Evolutionary conservation across 2,329 filamentous ascomycete species (phyloP).

Genomic region (Claviceps sp.): DNA sequence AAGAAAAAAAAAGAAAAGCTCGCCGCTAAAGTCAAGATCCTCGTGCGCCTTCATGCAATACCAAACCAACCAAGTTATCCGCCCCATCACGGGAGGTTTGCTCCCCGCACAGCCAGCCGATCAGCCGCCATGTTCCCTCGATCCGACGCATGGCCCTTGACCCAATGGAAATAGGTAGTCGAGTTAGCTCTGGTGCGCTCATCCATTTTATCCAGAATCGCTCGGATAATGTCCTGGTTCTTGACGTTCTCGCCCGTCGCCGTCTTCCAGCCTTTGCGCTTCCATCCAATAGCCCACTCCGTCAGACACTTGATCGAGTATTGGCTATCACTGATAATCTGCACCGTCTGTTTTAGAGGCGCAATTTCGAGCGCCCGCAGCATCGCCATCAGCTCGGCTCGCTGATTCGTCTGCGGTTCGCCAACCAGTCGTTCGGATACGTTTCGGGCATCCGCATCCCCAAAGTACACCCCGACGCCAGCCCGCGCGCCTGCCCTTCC

Average conservation of each 20-base stretch:
- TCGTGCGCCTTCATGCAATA: background rate
- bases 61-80: background rate
- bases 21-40: background rate
- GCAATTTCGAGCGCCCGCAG: slow-evolving; percentile 68
- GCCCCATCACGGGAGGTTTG: slow-evolving; percentile 13
- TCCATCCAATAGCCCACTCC: slow-evolving; percentile 70
- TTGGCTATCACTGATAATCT: slow-evolving; percentile 77
- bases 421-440: slow-evolving; percentile 66
- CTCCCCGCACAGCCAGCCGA: slow-evolving; percentile 48
- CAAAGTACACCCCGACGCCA: slow-evolving; percentile 53
- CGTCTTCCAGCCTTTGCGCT: slow-evolving; percentile 65
- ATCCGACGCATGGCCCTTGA: slow-evolving; percentile 70
- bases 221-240: slow-evolving; percentile 73
- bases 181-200: slow-evolving; percentile 47
- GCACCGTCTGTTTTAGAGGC: slow-evolving; percentile 51
- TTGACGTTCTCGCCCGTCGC: slow-evolving; percentile 56
- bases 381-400: slow-evolving; percentile 86
- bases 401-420: slow-evolving; percentile 77
- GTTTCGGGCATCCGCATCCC: slow-evolving; percentile 41
- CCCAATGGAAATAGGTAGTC: slow-evolving; percentile 66
- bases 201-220: slow-evolving; percentile 57
- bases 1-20: background rate
- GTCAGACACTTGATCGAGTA: slow-evolving; percentile 87
- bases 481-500: slow-evolving; percentile 40
- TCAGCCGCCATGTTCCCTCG: slow-evolving; percentile 73